Percentiles rank a stretch among this genome's conserved stretches.
Conservation (phyloP, 805 yeast species). For the Tetrapisispora fleetii region DNA sequence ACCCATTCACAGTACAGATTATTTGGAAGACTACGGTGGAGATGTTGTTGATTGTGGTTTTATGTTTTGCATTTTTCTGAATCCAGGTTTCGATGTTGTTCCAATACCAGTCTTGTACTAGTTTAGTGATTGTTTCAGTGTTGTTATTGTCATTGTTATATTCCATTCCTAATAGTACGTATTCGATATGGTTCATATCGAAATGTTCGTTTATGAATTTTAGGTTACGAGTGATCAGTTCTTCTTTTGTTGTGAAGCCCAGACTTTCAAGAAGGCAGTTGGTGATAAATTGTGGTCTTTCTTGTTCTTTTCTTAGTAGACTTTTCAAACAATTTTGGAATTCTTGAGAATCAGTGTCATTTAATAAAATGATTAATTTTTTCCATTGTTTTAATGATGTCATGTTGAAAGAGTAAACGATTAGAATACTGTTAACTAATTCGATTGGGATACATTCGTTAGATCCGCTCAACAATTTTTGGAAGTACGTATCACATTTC, state of each 20-base stretch:
- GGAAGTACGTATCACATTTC: constrained; percentile 36
- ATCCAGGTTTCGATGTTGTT: neutral
- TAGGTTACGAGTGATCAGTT: constrained; percentile 42
- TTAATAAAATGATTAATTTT: constrained; percentile 43
- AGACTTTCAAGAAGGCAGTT: constrained; percentile 47
- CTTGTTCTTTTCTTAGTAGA: constrained; percentile 19
- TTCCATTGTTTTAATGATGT: constrained; percentile 45
- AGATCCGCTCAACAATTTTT: constrained; percentile 45
- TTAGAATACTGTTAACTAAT: constrained; percentile 37
- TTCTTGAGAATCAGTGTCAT: constrained; percentile 19
- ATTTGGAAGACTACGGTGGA: constrained; percentile 27
- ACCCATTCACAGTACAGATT: no score
- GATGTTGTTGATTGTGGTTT: constrained; percentile 35
- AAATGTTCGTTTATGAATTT: constrained; percentile 49
- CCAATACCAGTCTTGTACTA: neutral
- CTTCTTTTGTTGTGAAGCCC: constrained; percentile 38
- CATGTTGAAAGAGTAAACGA: constrained; percentile 32
- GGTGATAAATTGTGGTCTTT: constrained; percentile 31
- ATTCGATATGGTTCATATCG: constrained; percentile 44
- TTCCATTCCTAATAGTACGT: constrained; percentile 46
- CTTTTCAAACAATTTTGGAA: no score
- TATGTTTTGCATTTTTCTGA: constrained; percentile 28
- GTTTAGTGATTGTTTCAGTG: neutral
- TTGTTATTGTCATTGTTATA: constrained; percentile 6
- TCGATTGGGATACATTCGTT: constrained; percentile 42